phyloP scores from a whole-genome alignment of 1,139 yeast genomes.

The Pichia cactophila region DNA sequence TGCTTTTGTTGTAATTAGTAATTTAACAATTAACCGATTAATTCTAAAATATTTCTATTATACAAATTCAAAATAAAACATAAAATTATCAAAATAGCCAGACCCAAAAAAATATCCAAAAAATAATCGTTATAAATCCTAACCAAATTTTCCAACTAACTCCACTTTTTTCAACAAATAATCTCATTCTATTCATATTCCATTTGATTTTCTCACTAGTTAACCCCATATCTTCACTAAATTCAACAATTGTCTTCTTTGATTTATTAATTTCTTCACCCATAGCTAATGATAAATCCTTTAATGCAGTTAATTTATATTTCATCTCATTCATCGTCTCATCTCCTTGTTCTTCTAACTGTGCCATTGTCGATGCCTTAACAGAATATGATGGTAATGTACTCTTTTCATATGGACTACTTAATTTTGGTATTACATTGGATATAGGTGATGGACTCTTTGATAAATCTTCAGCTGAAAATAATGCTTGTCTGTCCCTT shows the following conservation, averaged over 20 bases:
- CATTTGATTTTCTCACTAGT: conserved; percentile 42
- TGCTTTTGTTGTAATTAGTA: no score
- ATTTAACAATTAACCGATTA: no score
- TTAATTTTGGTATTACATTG: background rate
- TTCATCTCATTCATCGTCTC: conserved; percentile 67
- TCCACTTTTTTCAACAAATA: conserved; percentile 78
- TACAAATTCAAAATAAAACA: no score
- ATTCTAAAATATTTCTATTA: no score
- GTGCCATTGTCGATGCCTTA: conserved; percentile 55
- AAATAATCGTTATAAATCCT: conserved; percentile 52
- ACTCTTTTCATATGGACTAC: conserved; percentile 27
- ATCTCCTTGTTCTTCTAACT: conserved; percentile 76
- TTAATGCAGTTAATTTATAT: conserved; percentile 62
- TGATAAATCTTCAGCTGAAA: conserved; percentile 14
- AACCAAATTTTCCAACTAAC: conserved; percentile 79
- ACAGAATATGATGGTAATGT: conserved; percentile 6
- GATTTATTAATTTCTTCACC: conserved; percentile 81
- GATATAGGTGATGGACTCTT: conserved; percentile 5
- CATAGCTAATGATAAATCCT: conserved; percentile 65
- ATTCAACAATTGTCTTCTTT: conserved; percentile 50
- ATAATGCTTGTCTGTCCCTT: conserved; percentile 26
- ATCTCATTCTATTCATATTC: conserved; percentile 67
- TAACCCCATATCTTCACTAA: conserved; percentile 40
- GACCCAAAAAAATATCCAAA: conserved; percentile 71
- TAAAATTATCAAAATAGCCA: conserved; percentile 44